Conservation (phyloP, 371 early-diverging fungal genomes). For the Thermomucor indicae-seudaticae region DNA sequence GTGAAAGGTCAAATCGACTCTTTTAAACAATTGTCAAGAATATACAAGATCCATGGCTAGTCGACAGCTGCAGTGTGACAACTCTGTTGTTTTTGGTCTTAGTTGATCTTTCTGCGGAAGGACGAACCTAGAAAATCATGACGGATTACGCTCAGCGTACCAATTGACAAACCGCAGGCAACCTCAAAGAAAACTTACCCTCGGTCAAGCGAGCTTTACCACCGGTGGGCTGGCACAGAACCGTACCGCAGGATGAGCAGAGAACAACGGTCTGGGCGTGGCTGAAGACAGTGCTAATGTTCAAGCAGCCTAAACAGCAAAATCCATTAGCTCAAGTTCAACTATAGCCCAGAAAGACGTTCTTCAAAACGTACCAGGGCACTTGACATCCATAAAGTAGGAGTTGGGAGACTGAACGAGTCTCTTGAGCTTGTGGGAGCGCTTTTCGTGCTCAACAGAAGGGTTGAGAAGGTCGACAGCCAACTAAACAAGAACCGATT, state of each 20-base stretch:
- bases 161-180: neutral
- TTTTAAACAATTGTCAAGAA: too few relatives aligned
- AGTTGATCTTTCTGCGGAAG: slow-evolving; percentile 54
- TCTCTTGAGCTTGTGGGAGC: slow-evolving; percentile 99
- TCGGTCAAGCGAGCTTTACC: slow-evolving; percentile 97
- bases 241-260: slow-evolving; percentile 94
- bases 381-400: slow-evolving; percentile 99
- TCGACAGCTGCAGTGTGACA: too few relatives aligned
- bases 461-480: slow-evolving; percentile 99
- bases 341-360: neutral
- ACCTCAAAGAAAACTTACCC: slow-evolving; percentile 28
- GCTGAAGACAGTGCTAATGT: slow-evolving; percentile 97
- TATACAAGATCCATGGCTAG: too few relatives aligned
- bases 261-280: slow-evolving; percentile 98
- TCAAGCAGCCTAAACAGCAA: slow-evolving; percentile 76
- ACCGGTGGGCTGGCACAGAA: slow-evolving; percentile 99
- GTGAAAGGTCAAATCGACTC: too few relatives aligned
- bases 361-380: slow-evolving; percentile 68
- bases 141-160: neutral
- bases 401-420: slow-evolving; percentile 99
- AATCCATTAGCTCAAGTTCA: too few relatives aligned
- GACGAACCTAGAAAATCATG: slow-evolving; percentile 20
- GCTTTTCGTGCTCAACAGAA: slow-evolving; percentile 88
- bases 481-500: slow-evolving; percentile 56
- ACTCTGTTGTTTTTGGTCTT: slow-evolving; percentile 11